Evolutionary conservation across 148 eudicot species (phyloP), one percentile per base, ranked within the genome.

Genomic region (Silene latifolia): DNA sequence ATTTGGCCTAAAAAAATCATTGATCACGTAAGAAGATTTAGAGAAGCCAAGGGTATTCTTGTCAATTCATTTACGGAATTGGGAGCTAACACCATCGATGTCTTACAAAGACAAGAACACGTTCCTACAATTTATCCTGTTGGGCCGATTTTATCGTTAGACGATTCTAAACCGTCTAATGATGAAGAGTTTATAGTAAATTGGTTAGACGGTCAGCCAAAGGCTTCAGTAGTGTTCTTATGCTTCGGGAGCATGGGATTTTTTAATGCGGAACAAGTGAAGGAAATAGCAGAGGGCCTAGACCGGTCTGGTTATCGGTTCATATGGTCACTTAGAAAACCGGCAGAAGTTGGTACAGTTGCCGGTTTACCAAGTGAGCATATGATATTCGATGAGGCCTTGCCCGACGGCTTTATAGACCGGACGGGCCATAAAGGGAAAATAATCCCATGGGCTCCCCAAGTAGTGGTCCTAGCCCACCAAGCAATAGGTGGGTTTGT

Each of bases 211-310:
- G 24, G 19, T 0, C 90, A 87, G 8, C 88, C 86, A 0, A 44
- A 72, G 4, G 66, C 77, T 5, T 87, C 90, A 0, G 90, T 89
- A 2, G 87, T 85, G 35, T 89, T 80, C 64, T 57, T 89, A 2
- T 89, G 91, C 54, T 89, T 87, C 12, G 89, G 93, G 7, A 89
- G 88, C 64, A 74, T 74, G 74, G 93, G 93, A 8, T 63, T 71
- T 4, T 83, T 89, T 15, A 64, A 66, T 25, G 76, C 6, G 48
- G 77, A 58, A 7, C 91, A 87, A 35, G 83, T 87, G 24, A 76
- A 54, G 21, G 88, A 89, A 59, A 84, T 89, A 15, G 93, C 90
- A 0, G 1, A 9, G 11, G 90, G 87, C 0, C 67, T 89, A 6
- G 93, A 87, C 10, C 69, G 64, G 0, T 32, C 77, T 18, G 88